These are phyloP conservation scores for Penicillium ochrochloron DNA, from an alignment of 495 filamentous ascomycete genomes.

Conservation along the genomic window DNA sequence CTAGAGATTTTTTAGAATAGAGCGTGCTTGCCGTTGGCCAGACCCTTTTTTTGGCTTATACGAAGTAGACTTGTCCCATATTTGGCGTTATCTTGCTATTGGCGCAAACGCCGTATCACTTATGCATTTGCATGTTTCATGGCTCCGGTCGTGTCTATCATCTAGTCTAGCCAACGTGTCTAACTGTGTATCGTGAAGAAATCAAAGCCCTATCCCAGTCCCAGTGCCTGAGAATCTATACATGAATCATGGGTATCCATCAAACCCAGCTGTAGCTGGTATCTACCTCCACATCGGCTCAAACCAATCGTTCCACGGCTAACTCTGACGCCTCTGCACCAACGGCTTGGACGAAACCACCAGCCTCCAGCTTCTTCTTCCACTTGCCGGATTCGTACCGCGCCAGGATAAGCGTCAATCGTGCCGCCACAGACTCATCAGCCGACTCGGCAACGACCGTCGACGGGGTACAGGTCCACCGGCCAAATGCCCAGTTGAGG, in stretches of 20 bases:
- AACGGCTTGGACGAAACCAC: conserved; percentile 58
- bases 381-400: conserved; percentile 85
- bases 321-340: conserved; percentile 33
- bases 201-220: background rate
- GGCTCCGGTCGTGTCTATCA: background rate
- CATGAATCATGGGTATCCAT: conserved; percentile 7
- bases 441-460: conserved; percentile 44
- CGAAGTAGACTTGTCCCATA: background rate
- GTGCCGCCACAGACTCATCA: conserved; percentile 55
- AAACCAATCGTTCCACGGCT: conserved; percentile 47
- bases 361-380: conserved; percentile 78
- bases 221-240: conserved; percentile 6
- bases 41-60: background rate
- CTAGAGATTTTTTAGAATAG: conserved; percentile 1
- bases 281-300: conserved; percentile 13
- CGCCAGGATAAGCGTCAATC: conserved; percentile 85
- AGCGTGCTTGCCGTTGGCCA: background rate
- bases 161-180: background rate
- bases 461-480: conserved; percentile 84
- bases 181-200: conserved; percentile 16
- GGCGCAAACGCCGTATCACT: background rate
- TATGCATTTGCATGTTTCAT: background rate
- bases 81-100: background rate
- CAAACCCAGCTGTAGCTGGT: conserved; percentile 23
- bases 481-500: conserved; percentile 96